A percentile compares a stretch with the other conserved stretches of the same genome.
phyloP scores from a whole-genome alignment of 2,329 filamentous ascomycete species.

The Dactylellina cionopaga region DNA sequence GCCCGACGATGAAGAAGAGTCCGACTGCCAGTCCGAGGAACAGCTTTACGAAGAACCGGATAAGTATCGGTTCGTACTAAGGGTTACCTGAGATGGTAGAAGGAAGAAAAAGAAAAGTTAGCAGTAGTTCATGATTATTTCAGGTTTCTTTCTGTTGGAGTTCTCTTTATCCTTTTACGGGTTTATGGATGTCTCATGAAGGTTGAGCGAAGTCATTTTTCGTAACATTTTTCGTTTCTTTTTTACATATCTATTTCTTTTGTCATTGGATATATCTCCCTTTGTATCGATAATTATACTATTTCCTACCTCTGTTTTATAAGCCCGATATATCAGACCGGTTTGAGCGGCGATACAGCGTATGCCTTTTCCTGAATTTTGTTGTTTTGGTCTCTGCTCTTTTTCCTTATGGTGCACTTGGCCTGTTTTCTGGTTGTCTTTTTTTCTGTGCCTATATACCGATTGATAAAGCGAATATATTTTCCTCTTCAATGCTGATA shows the following conservation, averaged over 20 bases:
- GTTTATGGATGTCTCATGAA: too few relatives aligned
- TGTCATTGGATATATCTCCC: not conserved
- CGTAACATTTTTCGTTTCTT: not conserved
- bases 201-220: not conserved
- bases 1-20: constrained; percentile 30
- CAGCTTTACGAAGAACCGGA: constrained; percentile 42
- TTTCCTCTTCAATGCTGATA: too few relatives aligned
- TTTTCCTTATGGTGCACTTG: too few relatives aligned
- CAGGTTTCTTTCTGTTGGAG: not conserved
- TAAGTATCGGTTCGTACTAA: constrained; percentile 38
- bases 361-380: too few relatives aligned
- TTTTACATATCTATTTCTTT: constrained; percentile 1
- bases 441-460: constrained; percentile 8
- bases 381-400: too few relatives aligned
- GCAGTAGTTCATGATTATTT: not conserved
- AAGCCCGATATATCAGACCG: not conserved
- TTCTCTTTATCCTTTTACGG: not conserved
- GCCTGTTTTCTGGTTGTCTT: too few relatives aligned
- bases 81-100: too few relatives aligned
- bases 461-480: not conserved
- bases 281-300: too few relatives aligned
- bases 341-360: not conserved
- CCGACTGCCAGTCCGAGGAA: constrained; percentile 29
- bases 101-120: constrained; percentile 1
- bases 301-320: not conserved